Evolutionary conservation across 78 protist genomes (phyloP), one percentile per base, ranked within the genome.

Genomic region (Anaeramoeba ignava): DNA sequence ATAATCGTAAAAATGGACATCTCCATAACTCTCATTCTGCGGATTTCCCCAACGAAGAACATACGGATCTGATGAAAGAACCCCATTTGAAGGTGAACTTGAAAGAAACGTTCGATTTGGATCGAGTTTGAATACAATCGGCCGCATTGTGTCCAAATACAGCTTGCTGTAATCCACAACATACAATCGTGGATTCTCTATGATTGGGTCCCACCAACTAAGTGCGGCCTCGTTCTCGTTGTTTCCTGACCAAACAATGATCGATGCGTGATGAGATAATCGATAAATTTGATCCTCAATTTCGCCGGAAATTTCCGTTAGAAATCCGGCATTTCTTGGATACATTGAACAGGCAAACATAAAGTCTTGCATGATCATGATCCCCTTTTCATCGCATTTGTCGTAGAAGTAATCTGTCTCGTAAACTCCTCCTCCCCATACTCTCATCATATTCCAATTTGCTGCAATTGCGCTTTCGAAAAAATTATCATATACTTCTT

Each of bases 331-430:
- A 84, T 91, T 86, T 0, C 89, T 33, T n/a, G 96, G 96, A 40
- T 93, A 90, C 36, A 92, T 79, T 3, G 92, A 84, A 81, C 94
- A 92, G 1, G 92, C 93, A 78, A 91, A 92, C 92, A 88, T 88
- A n/a, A 90, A 89, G 68, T 92, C 96, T 79, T 93, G 91, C 96
- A 94, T 92, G n/a, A 93, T 41, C 68, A 93, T n/a, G 3, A 93
- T 80, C 38, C 95, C 96, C 38, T 40, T 33, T 31, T 80, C 54
- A 38, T 90, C 91, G 23, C 39, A 1, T 1, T 39, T 2, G 79
- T 83, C 83, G 41, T 88, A 88, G 67, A 88, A 88, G 38, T 2
- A 2, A n/a, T 88, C 90, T 3, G 3, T 27, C 85, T 73, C 23
- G 40, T 82, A 88, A 27, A 88, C 78, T 12, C 90, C 90, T 1